Percentiles rank a stretch among this genome's conserved stretches.
Conservation (phyloP, 2,329 filamentous ascomycete species). For the Myotisia sp. region DNA sequence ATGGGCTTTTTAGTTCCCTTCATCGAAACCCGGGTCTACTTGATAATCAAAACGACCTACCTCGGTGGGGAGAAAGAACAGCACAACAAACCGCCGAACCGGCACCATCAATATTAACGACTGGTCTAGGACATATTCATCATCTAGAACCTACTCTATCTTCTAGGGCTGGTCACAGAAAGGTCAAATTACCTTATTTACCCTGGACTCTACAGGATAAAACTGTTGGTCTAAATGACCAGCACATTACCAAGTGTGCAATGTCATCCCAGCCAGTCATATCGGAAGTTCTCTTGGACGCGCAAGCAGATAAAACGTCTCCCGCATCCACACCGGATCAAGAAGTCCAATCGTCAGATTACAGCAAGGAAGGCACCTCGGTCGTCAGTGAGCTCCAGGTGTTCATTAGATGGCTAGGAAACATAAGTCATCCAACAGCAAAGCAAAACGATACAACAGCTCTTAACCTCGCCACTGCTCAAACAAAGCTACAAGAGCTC, state of each 20-base stretch:
- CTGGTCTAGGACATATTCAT: conserved; percentile 20
- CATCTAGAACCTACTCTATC: conserved; percentile 17
- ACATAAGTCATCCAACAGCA: conserved; percentile 13
- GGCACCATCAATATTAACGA: background rate
- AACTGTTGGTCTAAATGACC: conserved; percentile 6
- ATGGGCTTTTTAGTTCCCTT: conserved; percentile 25
- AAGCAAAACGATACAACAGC: conserved; percentile 3
- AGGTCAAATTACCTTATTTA: conserved; percentile 4
- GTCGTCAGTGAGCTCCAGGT: conserved; percentile 20
- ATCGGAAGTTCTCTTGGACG: conserved; percentile 27
- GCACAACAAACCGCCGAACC: conserved; percentile 8
- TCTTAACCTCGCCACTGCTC: conserved; percentile 22
- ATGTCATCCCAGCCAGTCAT: conserved; percentile 26
- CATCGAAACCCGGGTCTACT: conserved; percentile 16
- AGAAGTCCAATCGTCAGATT: background rate
- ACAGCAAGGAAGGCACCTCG: conserved; percentile 5
- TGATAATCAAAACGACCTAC: conserved; percentile 12
- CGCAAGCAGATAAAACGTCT: conserved; percentile 18
- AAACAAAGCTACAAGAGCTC: conserved; percentile 24
- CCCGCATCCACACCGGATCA: conserved; percentile 3
- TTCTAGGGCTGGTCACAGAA: no score
- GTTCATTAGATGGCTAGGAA: conserved; percentile 24
- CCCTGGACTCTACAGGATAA: conserved; percentile 20
- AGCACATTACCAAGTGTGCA: conserved; percentile 8
- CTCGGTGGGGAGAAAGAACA: conserved; percentile 12